Conservation (phyloP, 805 yeast species). For the Priceomyces fermenticarens region DNA sequence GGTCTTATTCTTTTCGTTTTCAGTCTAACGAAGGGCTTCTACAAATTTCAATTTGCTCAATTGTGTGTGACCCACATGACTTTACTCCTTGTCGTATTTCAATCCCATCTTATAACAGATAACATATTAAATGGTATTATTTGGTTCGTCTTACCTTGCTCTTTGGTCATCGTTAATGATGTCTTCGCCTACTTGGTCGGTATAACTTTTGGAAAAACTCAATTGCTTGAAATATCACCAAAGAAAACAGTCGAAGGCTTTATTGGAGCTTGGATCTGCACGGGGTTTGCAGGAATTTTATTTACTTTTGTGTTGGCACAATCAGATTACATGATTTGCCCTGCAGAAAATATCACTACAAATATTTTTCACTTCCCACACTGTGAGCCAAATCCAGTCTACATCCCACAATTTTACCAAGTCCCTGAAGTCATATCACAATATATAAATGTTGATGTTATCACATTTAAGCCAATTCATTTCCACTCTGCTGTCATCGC, state of each 20-base stretch:
- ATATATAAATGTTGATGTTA: constrained; percentile 34
- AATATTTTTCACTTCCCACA: constrained; percentile 58
- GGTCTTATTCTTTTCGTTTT: constrained; percentile 91
- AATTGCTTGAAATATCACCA: constrained; percentile 89
- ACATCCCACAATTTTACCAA: constrained; percentile 72
- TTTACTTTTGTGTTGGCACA: constrained; percentile 63
- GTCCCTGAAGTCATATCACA: constrained; percentile 68
- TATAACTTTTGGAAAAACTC: constrained; percentile 91
- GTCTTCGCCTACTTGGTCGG: constrained; percentile 97
- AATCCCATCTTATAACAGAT: constrained; percentile 87
- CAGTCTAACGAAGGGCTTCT: constrained; percentile 82
- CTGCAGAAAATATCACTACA: constrained; percentile 65
- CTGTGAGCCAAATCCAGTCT: constrained; percentile 89
- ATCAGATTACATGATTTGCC: constrained; percentile 81
- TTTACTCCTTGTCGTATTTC: constrained; percentile 82
- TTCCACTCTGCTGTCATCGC: constrained; percentile 85
- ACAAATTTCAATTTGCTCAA: constrained; percentile 91
- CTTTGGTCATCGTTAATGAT: constrained; percentile 90
- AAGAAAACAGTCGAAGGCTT: constrained; percentile 98
- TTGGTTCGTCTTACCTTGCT: constrained; percentile 92
- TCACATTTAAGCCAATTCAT: constrained; percentile 80
- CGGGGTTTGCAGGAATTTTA: constrained; percentile 68
- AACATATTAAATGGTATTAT: constrained; percentile 87
- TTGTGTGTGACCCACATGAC: constrained; percentile 94
- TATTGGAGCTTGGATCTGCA: constrained; percentile 95